Percentiles rank a stretch among this genome's conserved stretches.
phyloP scores from a whole-genome alignment of 2,329 filamentous ascomycete species.

The Arthrocladium fulminans region DNA sequence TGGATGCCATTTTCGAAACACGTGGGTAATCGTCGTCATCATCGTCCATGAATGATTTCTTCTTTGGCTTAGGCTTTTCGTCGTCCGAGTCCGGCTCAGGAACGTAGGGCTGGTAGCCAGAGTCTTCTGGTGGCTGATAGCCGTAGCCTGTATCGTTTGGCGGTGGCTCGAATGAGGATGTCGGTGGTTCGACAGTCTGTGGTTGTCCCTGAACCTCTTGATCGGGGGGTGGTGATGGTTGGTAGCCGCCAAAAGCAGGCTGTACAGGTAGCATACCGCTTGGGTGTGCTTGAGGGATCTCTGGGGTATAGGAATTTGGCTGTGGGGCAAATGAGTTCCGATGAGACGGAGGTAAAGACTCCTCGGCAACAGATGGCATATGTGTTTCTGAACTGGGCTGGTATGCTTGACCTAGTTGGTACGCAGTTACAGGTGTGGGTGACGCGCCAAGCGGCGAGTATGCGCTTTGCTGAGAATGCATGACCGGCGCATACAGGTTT shows the following conservation, averaged over 20 bases:
- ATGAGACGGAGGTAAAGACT: not conserved
- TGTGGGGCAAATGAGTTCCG: not conserved
- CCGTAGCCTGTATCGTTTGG: conserved; percentile 21
- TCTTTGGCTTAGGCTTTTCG: conserved; percentile 54
- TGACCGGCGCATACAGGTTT: conserved; percentile 26
- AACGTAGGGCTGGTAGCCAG: conserved; percentile 26
- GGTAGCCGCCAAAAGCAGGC: conserved; percentile 13
- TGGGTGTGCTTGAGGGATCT: not conserved
- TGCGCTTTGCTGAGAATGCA: conserved; percentile 28
- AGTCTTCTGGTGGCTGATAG: conserved; percentile 29
- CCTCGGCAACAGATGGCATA: conserved; percentile 4
- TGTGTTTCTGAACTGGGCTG: conserved; percentile 6
- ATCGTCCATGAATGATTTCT: conserved; percentile 72
- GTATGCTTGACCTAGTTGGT: conserved; percentile 9
- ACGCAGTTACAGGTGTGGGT: conserved; percentile 13
- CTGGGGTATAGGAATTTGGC: not conserved
- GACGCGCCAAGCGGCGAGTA: conserved; percentile 24
- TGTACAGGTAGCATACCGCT: not conserved
- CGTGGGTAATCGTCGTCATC: conserved; percentile 51
- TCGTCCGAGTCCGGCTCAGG: conserved; percentile 45
- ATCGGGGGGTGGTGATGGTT: not conserved
- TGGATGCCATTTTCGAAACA: conserved; percentile 6
- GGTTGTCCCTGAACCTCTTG: not conserved
- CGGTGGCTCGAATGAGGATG: conserved; percentile 30
- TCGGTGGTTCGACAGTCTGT: not conserved